phyloP scores from a whole-genome alignment of 176 grass and related monocot species.

The Oryza meyeriana region DNA sequence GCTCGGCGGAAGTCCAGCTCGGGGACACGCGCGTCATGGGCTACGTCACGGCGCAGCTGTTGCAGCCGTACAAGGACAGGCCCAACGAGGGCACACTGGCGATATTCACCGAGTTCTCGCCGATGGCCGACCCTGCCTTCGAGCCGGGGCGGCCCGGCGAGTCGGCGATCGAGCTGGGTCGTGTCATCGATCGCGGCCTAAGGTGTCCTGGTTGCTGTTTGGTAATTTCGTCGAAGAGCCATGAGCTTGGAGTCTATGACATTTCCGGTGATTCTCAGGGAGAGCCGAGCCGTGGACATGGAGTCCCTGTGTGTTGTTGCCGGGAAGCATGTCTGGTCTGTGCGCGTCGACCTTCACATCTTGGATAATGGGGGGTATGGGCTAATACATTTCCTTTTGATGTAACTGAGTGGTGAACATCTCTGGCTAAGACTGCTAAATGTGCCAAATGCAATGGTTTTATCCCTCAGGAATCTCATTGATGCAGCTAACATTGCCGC shows the following conservation, averaged over 20 bases:
- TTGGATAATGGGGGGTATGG: conserved; percentile 96
- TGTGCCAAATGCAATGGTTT: background rate
- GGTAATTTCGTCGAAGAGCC: background rate
- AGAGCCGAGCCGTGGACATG: conserved; percentile 94
- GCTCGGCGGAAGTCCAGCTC: conserved; percentile 77
- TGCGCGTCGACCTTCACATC: conserved; percentile 91
- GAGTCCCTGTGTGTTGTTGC: conserved; percentile 92
- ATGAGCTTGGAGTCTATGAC: background rate
- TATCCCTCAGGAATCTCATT: conserved; percentile 69
- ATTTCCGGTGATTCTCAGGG: conserved; percentile 36
- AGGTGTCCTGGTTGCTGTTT: conserved; percentile 51
- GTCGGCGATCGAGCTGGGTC: conserved; percentile 79
- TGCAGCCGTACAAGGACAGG: conserved; percentile 87
- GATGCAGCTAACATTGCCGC: conserved; percentile 93
- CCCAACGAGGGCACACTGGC: conserved; percentile 82
- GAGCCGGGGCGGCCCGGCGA: conserved; percentile 79
- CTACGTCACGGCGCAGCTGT: conserved; percentile 76
- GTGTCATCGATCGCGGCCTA: conserved; percentile 84
- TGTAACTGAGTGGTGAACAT: background rate
- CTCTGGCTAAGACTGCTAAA: background rate
- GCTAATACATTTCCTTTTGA: background rate
- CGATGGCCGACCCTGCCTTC: conserved; percentile 94
- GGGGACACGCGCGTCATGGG: conserved; percentile 88
- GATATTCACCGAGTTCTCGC: conserved; percentile 96
- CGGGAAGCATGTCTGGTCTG: conserved; percentile 85